Evolutionary conservation across 1,284 basidiomycete species (phyloP).

Genomic region (Sanghuangporus weigelae): DNA sequence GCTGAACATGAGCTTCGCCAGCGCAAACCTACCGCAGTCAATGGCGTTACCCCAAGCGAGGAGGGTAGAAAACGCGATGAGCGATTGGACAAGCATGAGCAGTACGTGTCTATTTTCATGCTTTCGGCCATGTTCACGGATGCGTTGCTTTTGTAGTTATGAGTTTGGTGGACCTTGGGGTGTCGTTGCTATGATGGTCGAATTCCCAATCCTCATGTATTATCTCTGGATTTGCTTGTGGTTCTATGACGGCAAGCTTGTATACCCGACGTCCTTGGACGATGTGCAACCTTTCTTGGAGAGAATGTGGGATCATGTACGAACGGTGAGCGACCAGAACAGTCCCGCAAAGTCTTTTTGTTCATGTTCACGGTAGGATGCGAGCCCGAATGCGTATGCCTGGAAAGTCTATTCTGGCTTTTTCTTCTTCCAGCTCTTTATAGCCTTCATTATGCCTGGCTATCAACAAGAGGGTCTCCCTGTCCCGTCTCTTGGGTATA

Average conservation of each 20-base stretch:
- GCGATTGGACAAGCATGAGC: slow-evolving; percentile 69
- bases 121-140: neutral
- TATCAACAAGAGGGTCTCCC: slow-evolving; percentile 92
- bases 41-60: slow-evolving; percentile 37
- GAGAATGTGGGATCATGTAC: slow-evolving; percentile 81
- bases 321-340: slow-evolving; percentile 46
- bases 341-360: neutral
- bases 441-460: slow-evolving; percentile 90
- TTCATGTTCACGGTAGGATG: no score
- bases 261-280: slow-evolving; percentile 66
- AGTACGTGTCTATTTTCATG: slow-evolving; percentile 38
- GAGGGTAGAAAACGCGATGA: slow-evolving; percentile 68
- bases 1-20: slow-evolving; percentile 14
- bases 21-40: slow-evolving; percentile 1
- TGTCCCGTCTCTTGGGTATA: slow-evolving; percentile 87
- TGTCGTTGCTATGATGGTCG: slow-evolving; percentile 89
- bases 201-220: slow-evolving; percentile 93
- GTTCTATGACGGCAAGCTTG: slow-evolving; percentile 89
- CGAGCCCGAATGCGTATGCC: slow-evolving; percentile 85
- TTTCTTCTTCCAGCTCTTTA: slow-evolving; percentile 83
- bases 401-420: slow-evolving; percentile 89
- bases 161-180: slow-evolving; percentile 97
- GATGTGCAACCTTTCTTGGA: slow-evolving; percentile 79
- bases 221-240: slow-evolving; percentile 98
- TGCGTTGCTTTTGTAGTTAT: slow-evolving; percentile 47